Conservation (phyloP, 108 stramenopile genomes). For the Pseudonitzschia pungens region DNA sequence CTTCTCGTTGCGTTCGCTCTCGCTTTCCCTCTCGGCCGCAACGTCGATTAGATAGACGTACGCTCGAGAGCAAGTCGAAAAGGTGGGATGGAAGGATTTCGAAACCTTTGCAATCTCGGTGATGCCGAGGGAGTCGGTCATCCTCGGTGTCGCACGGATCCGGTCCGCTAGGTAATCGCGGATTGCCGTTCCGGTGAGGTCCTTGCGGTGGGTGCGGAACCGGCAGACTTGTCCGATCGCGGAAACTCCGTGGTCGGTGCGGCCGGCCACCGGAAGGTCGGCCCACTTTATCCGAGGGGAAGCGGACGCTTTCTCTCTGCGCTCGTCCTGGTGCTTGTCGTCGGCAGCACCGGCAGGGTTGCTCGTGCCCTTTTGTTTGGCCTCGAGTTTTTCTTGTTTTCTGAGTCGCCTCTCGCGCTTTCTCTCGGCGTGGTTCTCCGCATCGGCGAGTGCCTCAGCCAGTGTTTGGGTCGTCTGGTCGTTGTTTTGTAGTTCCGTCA, state of each 20-base stretch:
- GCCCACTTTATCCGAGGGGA: conserved; percentile 26
- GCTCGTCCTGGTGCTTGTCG: background rate
- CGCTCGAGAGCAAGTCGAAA: conserved; percentile 63
- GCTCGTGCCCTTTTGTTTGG: background rate
- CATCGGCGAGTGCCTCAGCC: conserved; percentile 6
- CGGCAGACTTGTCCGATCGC: conserved; percentile 76
- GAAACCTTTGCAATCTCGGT: conserved; percentile 18
- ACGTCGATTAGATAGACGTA: conserved; percentile 74
- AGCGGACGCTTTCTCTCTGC: background rate
- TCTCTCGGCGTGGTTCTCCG: background rate
- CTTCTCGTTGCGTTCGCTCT: conserved; percentile 1
- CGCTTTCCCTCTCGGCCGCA: background rate
- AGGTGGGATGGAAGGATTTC: conserved; percentile 66
- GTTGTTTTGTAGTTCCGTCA: conserved; percentile 36
- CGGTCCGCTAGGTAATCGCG: conserved; percentile 1
- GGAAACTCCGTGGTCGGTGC: conserved; percentile 78
- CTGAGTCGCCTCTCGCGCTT: background rate
- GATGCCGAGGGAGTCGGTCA: conserved; percentile 14
- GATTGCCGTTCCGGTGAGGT: conserved; percentile 16
- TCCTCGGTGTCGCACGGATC: background rate
- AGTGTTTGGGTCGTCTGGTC: background rate
- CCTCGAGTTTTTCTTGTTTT: background rate
- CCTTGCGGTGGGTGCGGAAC: conserved; percentile 43
- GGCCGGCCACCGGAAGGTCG: conserved; percentile 65
- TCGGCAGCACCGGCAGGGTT: background rate